A percentile compares a stretch with the other conserved stretches of the same genome.
Conservation (phyloP, 2,329 filamentous ascomycete genomes). For the Beauveria sp. region DNA sequence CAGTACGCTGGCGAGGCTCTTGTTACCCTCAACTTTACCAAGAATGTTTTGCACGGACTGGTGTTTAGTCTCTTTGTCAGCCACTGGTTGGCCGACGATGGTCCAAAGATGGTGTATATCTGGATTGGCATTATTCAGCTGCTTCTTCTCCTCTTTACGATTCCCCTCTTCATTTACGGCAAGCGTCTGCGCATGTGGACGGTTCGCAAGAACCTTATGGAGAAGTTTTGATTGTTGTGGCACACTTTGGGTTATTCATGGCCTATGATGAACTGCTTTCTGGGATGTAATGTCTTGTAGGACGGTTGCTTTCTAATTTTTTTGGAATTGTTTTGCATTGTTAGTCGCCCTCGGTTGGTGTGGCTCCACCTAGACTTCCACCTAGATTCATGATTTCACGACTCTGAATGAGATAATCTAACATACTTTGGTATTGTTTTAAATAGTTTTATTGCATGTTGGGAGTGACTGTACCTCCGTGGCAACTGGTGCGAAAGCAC, state of each 20-base stretch:
- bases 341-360: neutral
- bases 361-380: neutral
- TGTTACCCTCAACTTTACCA: slow-evolving; percentile 89
- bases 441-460: too few species aligned
- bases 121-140: slow-evolving; percentile 83
- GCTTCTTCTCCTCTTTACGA: slow-evolving; percentile 61
- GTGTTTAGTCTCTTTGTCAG: slow-evolving; percentile 86
- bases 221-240: slow-evolving; percentile 45
- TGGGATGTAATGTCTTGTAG: neutral
- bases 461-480: neutral
- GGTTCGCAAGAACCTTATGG: slow-evolving; percentile 76
- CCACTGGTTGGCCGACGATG: slow-evolving; percentile 68
- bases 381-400: neutral
- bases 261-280: neutral
- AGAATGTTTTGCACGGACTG: slow-evolving; percentile 87
- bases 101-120: slow-evolving; percentile 70
- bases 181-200: slow-evolving; percentile 95
- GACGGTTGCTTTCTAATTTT: neutral
- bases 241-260: neutral
- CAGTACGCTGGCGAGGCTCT: slow-evolving; percentile 91
- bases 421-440: neutral
- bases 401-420: neutral
- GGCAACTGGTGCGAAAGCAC: neutral
- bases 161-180: slow-evolving; percentile 92
- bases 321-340: neutral